Conservation (phyloP, 768 basidiomycete species). For the Calocybe indica region DNA sequence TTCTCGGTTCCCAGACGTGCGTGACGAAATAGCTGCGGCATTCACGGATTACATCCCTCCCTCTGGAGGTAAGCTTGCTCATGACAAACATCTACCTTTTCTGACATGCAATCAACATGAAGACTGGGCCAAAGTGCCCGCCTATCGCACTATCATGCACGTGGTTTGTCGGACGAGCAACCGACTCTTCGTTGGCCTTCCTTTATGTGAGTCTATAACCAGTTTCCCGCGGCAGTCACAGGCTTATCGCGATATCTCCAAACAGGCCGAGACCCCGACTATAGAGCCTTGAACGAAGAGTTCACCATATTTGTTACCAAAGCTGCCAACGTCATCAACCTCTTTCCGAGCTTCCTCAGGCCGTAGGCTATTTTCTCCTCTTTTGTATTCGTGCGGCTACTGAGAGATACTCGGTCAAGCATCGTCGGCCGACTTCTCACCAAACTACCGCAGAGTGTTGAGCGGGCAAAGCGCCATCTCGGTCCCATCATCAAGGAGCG, state of each 20-base stretch:
- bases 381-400: conserved; percentile 12
- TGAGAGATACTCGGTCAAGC: conserved; percentile 1
- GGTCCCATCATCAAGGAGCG: conserved; percentile 26
- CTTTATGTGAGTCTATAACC: conserved; percentile 25
- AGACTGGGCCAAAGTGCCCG: conserved; percentile 32
- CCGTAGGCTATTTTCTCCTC: conserved; percentile 22
- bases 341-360: conserved; percentile 31
- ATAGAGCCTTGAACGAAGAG: conserved; percentile 19
- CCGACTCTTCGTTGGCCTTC: conserved; percentile 36
- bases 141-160: conserved; percentile 14
- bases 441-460: conserved; percentile 14
- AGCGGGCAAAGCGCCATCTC: conserved; percentile 17
- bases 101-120: neutral
- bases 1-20: conserved; percentile 22
- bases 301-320: conserved; percentile 28
- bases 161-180: conserved; percentile 32
- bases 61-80: conserved; percentile 2
- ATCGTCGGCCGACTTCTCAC: conserved; percentile 18
- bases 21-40: conserved; percentile 29
- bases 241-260: neutral
- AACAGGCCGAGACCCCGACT: conserved; percentile 29
- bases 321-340: conserved; percentile 18
- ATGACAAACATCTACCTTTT: neutral
- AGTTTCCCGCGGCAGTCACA: neutral
- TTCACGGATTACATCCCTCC: conserved; percentile 26